Evolutionary conservation across 2,329 filamentous ascomycete species (phyloP).

Genomic region (Penicillium glabrum): DNA sequence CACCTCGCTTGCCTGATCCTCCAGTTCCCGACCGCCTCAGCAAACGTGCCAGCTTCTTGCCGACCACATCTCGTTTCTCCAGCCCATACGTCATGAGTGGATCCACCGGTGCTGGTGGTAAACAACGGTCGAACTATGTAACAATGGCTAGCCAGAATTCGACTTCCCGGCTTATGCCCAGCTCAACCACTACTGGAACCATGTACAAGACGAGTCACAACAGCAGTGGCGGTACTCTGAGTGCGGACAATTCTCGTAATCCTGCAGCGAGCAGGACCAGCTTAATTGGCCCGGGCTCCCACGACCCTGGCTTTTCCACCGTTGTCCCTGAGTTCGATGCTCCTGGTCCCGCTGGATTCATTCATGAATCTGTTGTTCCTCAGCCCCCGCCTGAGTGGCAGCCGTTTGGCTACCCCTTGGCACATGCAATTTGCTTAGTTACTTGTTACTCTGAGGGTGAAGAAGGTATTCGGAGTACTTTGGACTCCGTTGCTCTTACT

Average conservation of each 20-base stretch:
- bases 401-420: conserved; percentile 91
- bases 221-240: conserved; percentile 57
- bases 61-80: conserved; percentile 92
- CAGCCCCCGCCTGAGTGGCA: conserved; percentile 97
- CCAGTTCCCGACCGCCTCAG: conserved; percentile 69
- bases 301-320: conserved; percentile 54
- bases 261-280: conserved; percentile 51
- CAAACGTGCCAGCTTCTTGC: conserved; percentile 86
- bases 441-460: conserved; percentile 97
- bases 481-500: conserved; percentile 95
- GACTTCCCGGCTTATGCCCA: conserved; percentile 67
- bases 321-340: conserved; percentile 64
- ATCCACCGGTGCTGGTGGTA: conserved; percentile 43
- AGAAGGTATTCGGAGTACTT: conserved; percentile 85
- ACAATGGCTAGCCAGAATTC: conserved; percentile 94
- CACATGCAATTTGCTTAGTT: conserved; percentile 89
- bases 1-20: conserved; percentile 75
- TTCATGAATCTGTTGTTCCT: conserved; percentile 92
- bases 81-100: conserved; percentile 77
- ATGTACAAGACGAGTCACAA: conserved; percentile 66
- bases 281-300: conserved; percentile 57
- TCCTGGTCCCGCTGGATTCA: conserved; percentile 86
- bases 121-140: conserved; percentile 63
- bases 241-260: conserved; percentile 44
- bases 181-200: conserved; percentile 52